Base-by-base conservation (phyloP, 495 filamentous ascomycete genomes). In the Lichenothelia convexa region DNA sequence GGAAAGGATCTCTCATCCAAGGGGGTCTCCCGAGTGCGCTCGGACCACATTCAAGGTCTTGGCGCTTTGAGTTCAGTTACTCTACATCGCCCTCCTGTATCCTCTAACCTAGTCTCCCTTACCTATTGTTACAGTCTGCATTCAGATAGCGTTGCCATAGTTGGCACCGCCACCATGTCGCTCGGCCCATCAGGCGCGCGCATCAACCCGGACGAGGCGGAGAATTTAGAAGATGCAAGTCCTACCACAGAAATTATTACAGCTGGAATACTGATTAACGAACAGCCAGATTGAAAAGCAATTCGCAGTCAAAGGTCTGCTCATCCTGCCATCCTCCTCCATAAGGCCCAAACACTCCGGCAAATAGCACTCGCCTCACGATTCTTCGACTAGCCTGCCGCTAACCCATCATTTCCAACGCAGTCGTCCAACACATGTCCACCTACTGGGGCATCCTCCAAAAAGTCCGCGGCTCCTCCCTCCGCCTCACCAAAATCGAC, bases 201-300 rank as follows among this genome's bases (percentile, higher is more conserved):
- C 36, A 58, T 83, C 54, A 67, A 78, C 43, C 61, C 79, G 21
- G 76, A 83, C 48, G 46, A 75, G 51, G 72, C 75, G 16, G 67
- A 80, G 49, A 86, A 86, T 57, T 65, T 81, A 35, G 76, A 83
- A 53, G 80, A 83, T 62, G 79, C 80, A 57, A 17, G 71, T 9
- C 24, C 24, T 9, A 9, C 15, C 24, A 1, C 24, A n/a, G n/a
- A n/a, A n/a, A n/a, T n/a, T n/a, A n/a, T n/a, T n/a, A n/a, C n/a
- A n/a, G n/a, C n/a, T n/a, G n/a, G n/a, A n/a, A n/a, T 0, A n/a
- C n/a, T n/a, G n/a, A n/a, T n/a, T n/a, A n/a, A n/a, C n/a, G n/a
- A n/a, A n/a, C n/a, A n/a, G 13, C 12, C 22, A 97, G 83, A 93
- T 97, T 53, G 89, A 99, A 70, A 94, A 93, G 67, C 91, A 95